Evolutionary conservation across 2,329 filamentous ascomycete genomes (phyloP).

Genomic region (Botrytis aclada): DNA sequence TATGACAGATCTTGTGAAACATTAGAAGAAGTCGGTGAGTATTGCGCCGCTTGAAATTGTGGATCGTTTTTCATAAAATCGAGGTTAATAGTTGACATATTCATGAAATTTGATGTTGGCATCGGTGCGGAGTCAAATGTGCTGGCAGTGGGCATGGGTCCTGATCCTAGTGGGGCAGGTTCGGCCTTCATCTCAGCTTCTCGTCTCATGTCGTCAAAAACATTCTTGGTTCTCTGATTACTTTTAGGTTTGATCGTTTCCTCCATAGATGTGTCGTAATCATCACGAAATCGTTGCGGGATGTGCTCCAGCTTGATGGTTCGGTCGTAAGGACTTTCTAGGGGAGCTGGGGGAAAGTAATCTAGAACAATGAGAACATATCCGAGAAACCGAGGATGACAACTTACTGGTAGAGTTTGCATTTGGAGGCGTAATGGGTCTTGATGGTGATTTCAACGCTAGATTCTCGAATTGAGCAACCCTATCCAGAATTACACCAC

Average conservation of each 20-base stretch:
- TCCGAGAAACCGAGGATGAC: not conserved
- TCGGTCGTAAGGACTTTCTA: slow-evolving; percentile 57
- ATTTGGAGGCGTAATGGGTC: slow-evolving; percentile 60
- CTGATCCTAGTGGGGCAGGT: slow-evolving; percentile 56
- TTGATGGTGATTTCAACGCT: slow-evolving; percentile 43
- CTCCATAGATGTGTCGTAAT: slow-evolving; percentile 64
- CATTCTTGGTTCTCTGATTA: slow-evolving; percentile 47
- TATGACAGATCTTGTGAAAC: slow-evolving; percentile 51
- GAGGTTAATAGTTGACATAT: slow-evolving; percentile 46
- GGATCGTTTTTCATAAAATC: slow-evolving; percentile 42
- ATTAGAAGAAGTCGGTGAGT: slow-evolving; percentile 33
- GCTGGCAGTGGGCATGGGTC: slow-evolving; percentile 45
- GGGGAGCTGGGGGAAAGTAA: slow-evolving; percentile 66
- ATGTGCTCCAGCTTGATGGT: slow-evolving; percentile 35
- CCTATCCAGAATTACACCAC: slow-evolving; percentile 59
- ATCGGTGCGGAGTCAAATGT: slow-evolving; percentile 53
- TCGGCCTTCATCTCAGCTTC: slow-evolving; percentile 52
- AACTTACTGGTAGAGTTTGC: slow-evolving; percentile 58
- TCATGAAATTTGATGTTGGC: slow-evolving; percentile 56
- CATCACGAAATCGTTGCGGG: slow-evolving; percentile 54
- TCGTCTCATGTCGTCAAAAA: slow-evolving; percentile 58
- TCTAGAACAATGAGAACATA: slow-evolving; percentile 43
- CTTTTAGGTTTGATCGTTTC: slow-evolving; percentile 59
- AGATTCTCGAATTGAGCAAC: slow-evolving; percentile 58
- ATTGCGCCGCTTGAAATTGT: slow-evolving; percentile 27